phyloP scores from a whole-genome alignment of 306 rosid species.

The Lagenaria siceraria region DNA sequence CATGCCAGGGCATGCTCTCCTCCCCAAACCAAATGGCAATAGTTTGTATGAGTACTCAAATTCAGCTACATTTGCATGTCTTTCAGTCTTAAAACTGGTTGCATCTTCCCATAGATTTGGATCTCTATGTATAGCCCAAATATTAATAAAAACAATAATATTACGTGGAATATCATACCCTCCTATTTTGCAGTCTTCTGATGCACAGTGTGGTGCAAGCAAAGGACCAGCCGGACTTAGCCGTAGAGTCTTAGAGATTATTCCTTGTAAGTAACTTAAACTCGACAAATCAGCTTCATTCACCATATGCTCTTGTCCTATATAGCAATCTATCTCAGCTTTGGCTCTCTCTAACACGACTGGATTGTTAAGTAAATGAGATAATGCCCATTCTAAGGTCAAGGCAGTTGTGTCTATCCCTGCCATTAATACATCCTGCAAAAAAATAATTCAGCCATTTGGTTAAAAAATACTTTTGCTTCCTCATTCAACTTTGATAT shows the following conservation, averaged over 20 bases:
- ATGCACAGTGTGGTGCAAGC: not conserved
- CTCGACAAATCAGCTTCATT: not conserved
- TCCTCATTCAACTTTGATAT: too few relatives aligned
- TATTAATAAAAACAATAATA: not conserved
- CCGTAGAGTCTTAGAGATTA: not conserved
- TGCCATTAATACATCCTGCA: not conserved
- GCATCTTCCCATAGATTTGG: not conserved
- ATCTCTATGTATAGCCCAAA: not conserved
- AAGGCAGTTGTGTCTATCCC: not conserved
- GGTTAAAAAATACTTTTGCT: too few relatives aligned
- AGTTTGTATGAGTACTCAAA: not conserved
- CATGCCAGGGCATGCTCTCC: not conserved
- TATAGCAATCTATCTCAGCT: not conserved
- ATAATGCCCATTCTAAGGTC: not conserved
- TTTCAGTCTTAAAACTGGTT: not conserved
- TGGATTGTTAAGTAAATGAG: not conserved
- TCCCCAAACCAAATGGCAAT: not conserved
- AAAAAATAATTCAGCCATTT: too few relatives aligned
- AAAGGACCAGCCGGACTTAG: not conserved
- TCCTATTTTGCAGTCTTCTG: not conserved
- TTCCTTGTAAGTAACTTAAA: not conserved
- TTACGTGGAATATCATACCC: not conserved
- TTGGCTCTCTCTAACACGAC: not conserved
- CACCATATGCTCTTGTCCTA: not conserved
- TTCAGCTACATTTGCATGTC: not conserved